Base-by-base conservation (phyloP, 108 stramenopile species). In the Fistulifera solaris region DNA sequence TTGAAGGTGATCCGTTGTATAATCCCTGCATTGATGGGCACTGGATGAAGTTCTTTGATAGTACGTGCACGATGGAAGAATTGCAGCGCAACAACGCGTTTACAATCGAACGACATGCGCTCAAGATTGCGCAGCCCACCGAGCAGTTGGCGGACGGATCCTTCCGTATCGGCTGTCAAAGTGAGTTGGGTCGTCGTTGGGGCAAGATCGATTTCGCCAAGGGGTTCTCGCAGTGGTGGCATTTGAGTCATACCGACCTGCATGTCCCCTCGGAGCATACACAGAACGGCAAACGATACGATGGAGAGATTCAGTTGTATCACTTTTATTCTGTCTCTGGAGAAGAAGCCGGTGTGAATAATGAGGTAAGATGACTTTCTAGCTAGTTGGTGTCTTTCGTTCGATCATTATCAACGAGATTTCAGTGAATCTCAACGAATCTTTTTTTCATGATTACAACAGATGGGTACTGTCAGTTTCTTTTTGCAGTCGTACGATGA, bases 161-260 rank as follows among this genome's bases (percentile, higher is more conserved):
- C n/a, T 51, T 5, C 21, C 25, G 27, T 27, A 23, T 51, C 6
- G 50, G 19, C 5, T 51, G 50, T 12, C 25, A 27, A 6, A 23
- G 22, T 28, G 50, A 51, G 2, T 2, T 16, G n/a, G 50, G 50
- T 3, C 24, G 22, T 27, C 50, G 53, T 6, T 51, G 17, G 17
- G 50, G 50, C 2, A 16, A 22, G 25, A 57, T 57, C 43, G 75
- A 76, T 43, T 76, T 51, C 46, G 50, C 54, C 28, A 71, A 59
- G 59, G 75, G 75, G 8, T 76, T 76, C 38, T 54, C 65, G n/a
- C 41, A 71, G 24, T 59, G 61, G 59, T 76, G 75, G 75, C 58
- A 61, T 43, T 45, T 76, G 26, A 43, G 50, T 22, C 63, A 68
- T 42, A 77, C 63, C 41, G 72, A 77, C 46, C 54, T 77, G 22